Conservation (phyloP, 352 stramenopile species). For the Pythium biforme region DNA sequence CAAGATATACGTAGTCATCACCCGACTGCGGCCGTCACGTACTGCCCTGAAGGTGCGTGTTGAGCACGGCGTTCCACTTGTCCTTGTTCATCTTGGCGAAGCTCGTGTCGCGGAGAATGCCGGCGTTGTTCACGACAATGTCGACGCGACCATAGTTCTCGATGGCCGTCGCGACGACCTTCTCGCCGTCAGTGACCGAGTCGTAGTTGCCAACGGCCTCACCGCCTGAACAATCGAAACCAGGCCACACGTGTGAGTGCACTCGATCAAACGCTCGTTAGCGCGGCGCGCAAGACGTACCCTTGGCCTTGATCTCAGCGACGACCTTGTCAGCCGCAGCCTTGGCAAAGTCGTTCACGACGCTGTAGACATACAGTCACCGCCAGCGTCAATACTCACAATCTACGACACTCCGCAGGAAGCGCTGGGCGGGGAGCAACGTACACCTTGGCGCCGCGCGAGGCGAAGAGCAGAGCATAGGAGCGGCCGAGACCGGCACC, state of each 20-base stretch:
- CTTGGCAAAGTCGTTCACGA: constrained; percentile 78
- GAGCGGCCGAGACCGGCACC: constrained; percentile 70
- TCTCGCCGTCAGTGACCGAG: constrained; percentile 81
- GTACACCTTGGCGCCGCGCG: constrained; percentile 81
- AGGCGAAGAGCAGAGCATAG: constrained; percentile 72
- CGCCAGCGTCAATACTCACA: background rate
- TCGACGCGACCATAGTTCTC: constrained; percentile 70
- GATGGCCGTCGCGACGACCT: constrained; percentile 77
- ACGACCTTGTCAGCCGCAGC: constrained; percentile 71
- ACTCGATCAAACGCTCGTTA: no score
- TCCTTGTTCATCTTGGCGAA: constrained; percentile 91
- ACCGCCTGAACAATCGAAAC: constrained; percentile 36
- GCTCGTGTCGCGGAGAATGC: constrained; percentile 89
- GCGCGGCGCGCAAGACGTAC: constrained; percentile 23
- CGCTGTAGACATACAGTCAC: constrained; percentile 27
- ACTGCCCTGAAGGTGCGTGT: constrained; percentile 79
- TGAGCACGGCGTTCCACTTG: constrained; percentile 85
- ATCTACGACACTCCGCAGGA: no score
- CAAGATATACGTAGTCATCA: no score
- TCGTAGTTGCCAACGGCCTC: constrained; percentile 82
- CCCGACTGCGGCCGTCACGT: constrained; percentile 5
- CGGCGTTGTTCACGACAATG: constrained; percentile 93
- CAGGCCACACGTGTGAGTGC: no score
- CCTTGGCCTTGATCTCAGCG: constrained; percentile 71
- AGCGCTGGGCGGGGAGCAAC: no score